Evolutionary conservation across 2,329 filamentous ascomycete genomes (phyloP), one percentile per base, ranked within the genome.

Genomic region (Chaetothyriales sp.): DNA sequence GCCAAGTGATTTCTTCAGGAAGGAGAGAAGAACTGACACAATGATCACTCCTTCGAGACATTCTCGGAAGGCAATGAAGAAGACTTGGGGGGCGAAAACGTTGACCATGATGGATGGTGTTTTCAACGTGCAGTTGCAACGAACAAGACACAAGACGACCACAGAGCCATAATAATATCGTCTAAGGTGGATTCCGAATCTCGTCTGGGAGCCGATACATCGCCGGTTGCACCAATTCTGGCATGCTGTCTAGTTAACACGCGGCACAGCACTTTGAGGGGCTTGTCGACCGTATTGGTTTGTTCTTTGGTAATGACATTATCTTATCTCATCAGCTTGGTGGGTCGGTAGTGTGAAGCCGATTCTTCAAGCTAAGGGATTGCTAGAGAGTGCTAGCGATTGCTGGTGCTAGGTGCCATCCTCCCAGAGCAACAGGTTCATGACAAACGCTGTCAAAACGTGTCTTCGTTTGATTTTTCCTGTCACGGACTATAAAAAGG

Each of bases 1-100:
- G 0, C 79, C 79, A 43, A 93, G 75, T 2, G 82, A 84, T 65
- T 92, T 84, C 66, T 90, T 92, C 52, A 93, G 70, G 64, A 90
- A 92, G 20, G 86, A 79, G 43, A 94, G 76, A 26, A 94, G 73
- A n/a, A 93, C 83, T 0, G 87, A 90, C 54, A 93, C 79, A 60
- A 94, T 84, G 63, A 94, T 87, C 62, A 78, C 82, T 0, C 83
- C 84, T 71, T 94, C 87, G 46, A 94, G 72, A 47, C 80, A 80
- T 70, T 94, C 87, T 63, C 87, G 81, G 64, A 94, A 92, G 68
- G 85, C 81, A 65, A 94, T 85, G 71, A 95, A 89, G 71, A 94
- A 94, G 50, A 94, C 79, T 75, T 83, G 84, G 20, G 87, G 79
- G 55, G 83, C 77, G 66, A 88, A 88, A 51, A 88, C 80, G 64